Evolutionary conservation across 495 filamentous ascomycete genomes (phyloP).

Genomic region (Lindgomyces ingoldianus): DNA sequence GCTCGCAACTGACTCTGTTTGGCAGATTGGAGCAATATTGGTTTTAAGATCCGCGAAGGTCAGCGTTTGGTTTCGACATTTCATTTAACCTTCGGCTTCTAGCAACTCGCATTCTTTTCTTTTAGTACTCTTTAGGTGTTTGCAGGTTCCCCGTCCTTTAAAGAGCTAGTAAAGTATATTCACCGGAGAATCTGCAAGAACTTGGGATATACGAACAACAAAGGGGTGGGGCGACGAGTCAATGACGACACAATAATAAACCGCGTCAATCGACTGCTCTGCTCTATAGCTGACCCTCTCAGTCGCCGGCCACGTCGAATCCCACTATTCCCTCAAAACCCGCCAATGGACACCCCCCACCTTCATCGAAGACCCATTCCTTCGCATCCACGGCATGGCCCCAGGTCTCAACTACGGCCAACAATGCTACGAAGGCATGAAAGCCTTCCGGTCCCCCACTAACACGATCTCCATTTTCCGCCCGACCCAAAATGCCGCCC

Average conservation of each 20-base stretch:
- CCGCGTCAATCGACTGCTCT: no score
- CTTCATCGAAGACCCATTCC: conserved; percentile 75
- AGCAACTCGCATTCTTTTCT: background rate
- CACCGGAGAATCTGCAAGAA: no score
- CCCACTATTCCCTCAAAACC: conserved; percentile 67
- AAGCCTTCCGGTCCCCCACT: conserved; percentile 77
- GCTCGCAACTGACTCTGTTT: background rate
- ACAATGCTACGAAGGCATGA: conserved; percentile 91
- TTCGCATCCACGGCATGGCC: conserved; percentile 85
- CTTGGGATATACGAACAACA: no score
- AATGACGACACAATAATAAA: no score
- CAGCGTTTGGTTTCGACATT: conserved; percentile 36
- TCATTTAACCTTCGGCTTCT: background rate
- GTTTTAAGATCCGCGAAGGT: conserved; percentile 90
- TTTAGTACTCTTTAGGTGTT: background rate
- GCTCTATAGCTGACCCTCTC: background rate
- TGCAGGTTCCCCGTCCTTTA: no score
- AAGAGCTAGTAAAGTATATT: no score
- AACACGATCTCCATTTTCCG: conserved; percentile 75
- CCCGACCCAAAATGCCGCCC: conserved; percentile 73
- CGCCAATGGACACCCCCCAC: conserved; percentile 70
- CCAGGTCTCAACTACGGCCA: conserved; percentile 91
- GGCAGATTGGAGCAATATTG: conserved; percentile 83
- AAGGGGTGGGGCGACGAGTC: no score
- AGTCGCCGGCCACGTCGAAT: conserved; percentile 81